These are phyloP conservation scores for Saccharomyces kudriavzevii DNA, from an alignment of 805 yeast genomes.

Conservation along the genomic window DNA sequence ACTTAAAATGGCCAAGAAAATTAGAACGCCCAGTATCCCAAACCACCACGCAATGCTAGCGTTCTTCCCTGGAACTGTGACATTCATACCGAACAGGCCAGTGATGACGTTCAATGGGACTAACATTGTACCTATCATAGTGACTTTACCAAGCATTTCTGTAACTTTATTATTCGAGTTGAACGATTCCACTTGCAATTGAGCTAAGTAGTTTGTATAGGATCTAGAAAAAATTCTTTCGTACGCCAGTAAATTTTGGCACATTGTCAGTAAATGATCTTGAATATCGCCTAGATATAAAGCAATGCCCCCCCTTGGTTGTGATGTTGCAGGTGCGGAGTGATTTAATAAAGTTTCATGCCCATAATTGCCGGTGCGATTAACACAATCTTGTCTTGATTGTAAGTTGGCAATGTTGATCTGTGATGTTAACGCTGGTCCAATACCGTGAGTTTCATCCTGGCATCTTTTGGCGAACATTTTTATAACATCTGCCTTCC, in stretches of 20 bases:
- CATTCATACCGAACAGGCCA: slow-evolving; percentile 92
- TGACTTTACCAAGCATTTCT: slow-evolving; percentile 75
- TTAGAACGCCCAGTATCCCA: slow-evolving; percentile 48
- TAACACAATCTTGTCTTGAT: slow-evolving; percentile 3
- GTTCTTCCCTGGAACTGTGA: slow-evolving; percentile 63
- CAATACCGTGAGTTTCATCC: slow-evolving; percentile 41
- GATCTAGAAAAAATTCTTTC: slow-evolving; percentile 86
- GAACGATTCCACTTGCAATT: slow-evolving; percentile 81
- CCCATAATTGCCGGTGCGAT: slow-evolving; percentile 5
- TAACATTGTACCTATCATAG: slow-evolving; percentile 75
- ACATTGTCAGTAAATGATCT: slow-evolving; percentile 91
- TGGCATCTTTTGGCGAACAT: slow-evolving; percentile 91
- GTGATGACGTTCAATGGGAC: slow-evolving; percentile 83
- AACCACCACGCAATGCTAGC: slow-evolving; percentile 46
- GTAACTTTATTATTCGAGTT: slow-evolving; percentile 74
- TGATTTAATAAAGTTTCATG: neutral
- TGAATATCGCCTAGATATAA: slow-evolving; percentile 86
- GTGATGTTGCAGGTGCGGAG: slow-evolving; percentile 28
- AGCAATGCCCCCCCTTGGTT: slow-evolving; percentile 84
- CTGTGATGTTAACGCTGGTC: slow-evolving; percentile 30
- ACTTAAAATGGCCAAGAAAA: slow-evolving; percentile 32
- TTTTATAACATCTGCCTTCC: slow-evolving; percentile 88
- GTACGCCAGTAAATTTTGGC: slow-evolving; percentile 73
- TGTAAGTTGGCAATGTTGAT: slow-evolving; percentile 29
- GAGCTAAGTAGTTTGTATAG: slow-evolving; percentile 84